Evolutionary conservation across 2,329 filamentous ascomycete genomes (phyloP).

Genomic region (Claviceps arundinis): DNA sequence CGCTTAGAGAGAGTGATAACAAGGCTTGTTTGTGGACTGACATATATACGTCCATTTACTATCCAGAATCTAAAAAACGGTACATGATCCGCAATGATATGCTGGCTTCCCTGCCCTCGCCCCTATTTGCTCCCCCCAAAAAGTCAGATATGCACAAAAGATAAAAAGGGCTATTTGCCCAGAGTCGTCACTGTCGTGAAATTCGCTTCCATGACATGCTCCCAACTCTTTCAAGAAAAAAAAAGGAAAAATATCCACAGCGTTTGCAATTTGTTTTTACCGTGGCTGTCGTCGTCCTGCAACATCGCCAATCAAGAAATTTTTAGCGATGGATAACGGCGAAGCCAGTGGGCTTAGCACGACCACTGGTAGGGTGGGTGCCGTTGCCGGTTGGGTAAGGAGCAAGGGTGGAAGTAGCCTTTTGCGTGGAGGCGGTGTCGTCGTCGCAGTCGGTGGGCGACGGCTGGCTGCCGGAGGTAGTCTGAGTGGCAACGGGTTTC

Average conservation of each 20-base stretch:
- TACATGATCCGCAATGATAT: background rate
- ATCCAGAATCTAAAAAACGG: background rate
- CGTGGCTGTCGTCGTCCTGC: slow-evolving; percentile 1
- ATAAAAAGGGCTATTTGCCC: background rate
- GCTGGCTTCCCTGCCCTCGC: background rate
- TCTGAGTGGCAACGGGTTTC: background rate
- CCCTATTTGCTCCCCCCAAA: background rate
- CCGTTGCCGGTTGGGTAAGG: slow-evolving; percentile 29
- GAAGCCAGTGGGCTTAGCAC: slow-evolving; percentile 22
- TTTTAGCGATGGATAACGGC: slow-evolving; percentile 20
- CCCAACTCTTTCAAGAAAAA: background rate
- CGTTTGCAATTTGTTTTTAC: background rate
- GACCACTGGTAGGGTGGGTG: slow-evolving; percentile 18
- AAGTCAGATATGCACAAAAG: background rate
- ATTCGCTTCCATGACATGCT: background rate
- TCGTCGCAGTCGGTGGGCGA: slow-evolving; percentile 9
- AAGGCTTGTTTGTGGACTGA: background rate
- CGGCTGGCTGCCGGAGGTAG: background rate
- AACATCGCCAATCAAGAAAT: background rate
- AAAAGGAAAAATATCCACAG: background rate
- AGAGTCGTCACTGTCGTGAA: background rate
- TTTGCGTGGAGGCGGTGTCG: slow-evolving; percentile 12
- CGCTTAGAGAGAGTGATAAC: no score
- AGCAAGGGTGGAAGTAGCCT: slow-evolving; percentile 23
- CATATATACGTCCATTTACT: background rate